Percentiles rank a stretch among this genome's conserved stretches.
These are phyloP conservation scores for Linum trigynum DNA, from an alignment of 345 rosid genomes.

Conservation along the genomic window DNA sequence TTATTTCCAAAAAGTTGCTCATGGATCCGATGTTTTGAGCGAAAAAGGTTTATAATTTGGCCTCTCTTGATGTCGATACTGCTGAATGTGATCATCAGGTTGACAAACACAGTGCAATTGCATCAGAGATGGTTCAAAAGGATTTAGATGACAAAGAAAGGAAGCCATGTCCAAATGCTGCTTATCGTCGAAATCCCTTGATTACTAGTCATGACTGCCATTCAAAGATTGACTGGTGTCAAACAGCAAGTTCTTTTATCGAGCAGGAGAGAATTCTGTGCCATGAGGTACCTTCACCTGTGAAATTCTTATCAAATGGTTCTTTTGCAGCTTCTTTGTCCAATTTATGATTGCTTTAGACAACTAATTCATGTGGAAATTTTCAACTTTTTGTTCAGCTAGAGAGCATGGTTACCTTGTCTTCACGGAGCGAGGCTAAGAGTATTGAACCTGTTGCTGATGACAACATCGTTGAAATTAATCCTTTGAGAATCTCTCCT, in stretches of 20 bases:
- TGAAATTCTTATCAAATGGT: constrained; percentile 27
- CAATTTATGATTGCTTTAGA: background rate
- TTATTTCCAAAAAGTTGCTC: too few species aligned
- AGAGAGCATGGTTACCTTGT: constrained; percentile 6
- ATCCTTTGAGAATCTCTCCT: constrained; percentile 42
- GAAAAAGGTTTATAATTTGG: too few species aligned
- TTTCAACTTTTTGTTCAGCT: background rate
- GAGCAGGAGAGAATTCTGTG: constrained; percentile 28
- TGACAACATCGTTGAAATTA: constrained; percentile 36
- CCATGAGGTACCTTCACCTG: constrained; percentile 29
- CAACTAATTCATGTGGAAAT: constrained; percentile 7
- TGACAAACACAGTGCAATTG: too few species aligned
- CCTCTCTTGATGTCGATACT: too few species aligned
- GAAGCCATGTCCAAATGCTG: constrained; percentile 12
- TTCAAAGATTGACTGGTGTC: constrained; percentile 19
- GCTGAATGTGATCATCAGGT: too few species aligned
- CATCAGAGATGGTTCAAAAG: too few species aligned
- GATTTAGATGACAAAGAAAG: too few species aligned
- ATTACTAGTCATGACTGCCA: constrained; percentile 23
- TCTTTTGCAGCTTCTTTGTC: constrained; percentile 32
- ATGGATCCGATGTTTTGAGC: too few species aligned
- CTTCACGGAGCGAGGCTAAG: constrained; percentile 34
- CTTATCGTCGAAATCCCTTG: constrained; percentile 18
- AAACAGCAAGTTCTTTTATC: constrained; percentile 23
- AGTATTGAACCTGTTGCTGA: constrained; percentile 43